Evolutionary conservation across 331 rosid species (phyloP), one percentile per base, ranked within the genome.

Genomic region (Prunus yedoensis): DNA sequence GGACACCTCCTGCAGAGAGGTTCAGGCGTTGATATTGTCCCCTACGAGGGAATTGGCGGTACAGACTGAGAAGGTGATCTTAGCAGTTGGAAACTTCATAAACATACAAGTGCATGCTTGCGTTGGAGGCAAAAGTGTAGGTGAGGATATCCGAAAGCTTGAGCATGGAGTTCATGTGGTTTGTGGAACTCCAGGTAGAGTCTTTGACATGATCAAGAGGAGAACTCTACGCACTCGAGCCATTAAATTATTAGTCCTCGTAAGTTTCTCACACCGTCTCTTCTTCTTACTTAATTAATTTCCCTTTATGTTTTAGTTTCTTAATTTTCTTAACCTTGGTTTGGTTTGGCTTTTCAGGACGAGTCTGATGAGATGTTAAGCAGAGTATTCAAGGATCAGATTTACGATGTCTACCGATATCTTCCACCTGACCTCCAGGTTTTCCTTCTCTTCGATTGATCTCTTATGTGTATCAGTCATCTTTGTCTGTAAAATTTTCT

Each of bases 381-480:
- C 86, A 85, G 97, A 84, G 99, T 97, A 21, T 95, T 92, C 84
- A 95, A 95, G 85, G 99, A 95, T 82, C 99, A 95, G 82, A 95
- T 95, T 78, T 95, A 95, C 51, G 99, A 95, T 76, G 96, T 95
- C 23, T 95, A 95, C 70, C 87, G 99, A 85, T 92, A 95, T 83
- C 99, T 95, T 58, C 99, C 99, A 17, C 97, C 99, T 12, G 99
- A 92, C 43, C 93, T 95, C 82, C 99, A 95, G 99, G 99, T 92
- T 83, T 38, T 66, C 17, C 52, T 28, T 45, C 81, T 71, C 77
- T 71, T 32, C 38, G 6, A 32, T 32, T 32, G 38, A 32, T 32
- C 38, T 32, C 38, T 32, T 32, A 32, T 32, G 38, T 32, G 1
- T 32, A 4, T 32, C 38, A 32, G 38, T 32, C 38, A 32, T 32